Percentiles rank a stretch among this genome's conserved stretches.
Evolutionary conservation across 345 rosid species (phyloP).

Genomic region (Trapa incisa): DNA sequence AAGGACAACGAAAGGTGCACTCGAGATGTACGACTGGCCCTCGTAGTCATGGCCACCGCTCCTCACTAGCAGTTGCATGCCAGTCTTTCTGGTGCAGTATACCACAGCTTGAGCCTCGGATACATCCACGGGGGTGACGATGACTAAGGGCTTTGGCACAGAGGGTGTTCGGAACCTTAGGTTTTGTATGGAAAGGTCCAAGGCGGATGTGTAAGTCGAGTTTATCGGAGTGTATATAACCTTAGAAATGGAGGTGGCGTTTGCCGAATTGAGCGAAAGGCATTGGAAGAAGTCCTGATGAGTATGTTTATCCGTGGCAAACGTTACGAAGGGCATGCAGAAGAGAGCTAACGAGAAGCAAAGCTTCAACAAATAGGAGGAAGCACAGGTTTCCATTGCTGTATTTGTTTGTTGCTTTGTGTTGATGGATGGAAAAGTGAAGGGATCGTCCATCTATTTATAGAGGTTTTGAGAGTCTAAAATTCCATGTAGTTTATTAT

Average conservation of each 20-base stretch:
- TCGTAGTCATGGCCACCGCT: slow-evolving; percentile 35
- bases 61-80: slow-evolving; percentile 14
- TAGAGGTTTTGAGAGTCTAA: too few species aligned
- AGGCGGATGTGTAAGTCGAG: slow-evolving; percentile 12
- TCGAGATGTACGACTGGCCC: slow-evolving; percentile 19
- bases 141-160: slow-evolving; percentile 16
- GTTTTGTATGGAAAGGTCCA: slow-evolving; percentile 14
- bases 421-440: too few species aligned
- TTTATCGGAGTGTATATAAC: slow-evolving; percentile 6
- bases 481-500: too few species aligned
- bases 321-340: too few species aligned
- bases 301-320: too few species aligned
- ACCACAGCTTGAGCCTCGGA: slow-evolving; percentile 23
- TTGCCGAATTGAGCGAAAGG: slow-evolving; percentile 4
- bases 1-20: slow-evolving; percentile 18
- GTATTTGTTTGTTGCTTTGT: too few species aligned
- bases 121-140: slow-evolving; percentile 14
- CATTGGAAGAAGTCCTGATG: slow-evolving; percentile 10
- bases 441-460: too few species aligned
- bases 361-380: too few species aligned
- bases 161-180: slow-evolving; percentile 11
- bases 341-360: too few species aligned
- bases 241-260: slow-evolving; percentile 4
- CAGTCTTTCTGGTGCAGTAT: slow-evolving; percentile 10
- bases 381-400: too few species aligned